Conservation (phyloP, 2,329 filamentous ascomycete species). For the Pyricularia sp. region DNA sequence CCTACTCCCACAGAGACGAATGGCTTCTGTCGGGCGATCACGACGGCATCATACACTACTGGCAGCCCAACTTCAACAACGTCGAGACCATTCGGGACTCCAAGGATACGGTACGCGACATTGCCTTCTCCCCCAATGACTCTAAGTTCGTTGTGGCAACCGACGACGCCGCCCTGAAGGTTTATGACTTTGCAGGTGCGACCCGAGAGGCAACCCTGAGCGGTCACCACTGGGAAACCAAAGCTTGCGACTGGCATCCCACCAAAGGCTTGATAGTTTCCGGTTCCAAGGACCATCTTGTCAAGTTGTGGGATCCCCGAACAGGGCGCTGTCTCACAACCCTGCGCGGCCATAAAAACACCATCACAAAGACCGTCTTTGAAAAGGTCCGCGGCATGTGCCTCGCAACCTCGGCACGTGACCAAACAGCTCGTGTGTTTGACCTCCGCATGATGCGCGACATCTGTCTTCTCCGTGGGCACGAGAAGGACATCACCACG, state of each 20-base stretch:
- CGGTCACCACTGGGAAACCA: conserved; percentile 97
- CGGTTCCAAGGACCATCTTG: conserved; percentile 92
- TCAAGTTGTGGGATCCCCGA: conserved; percentile 98
- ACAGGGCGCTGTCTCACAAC: conserved; percentile 85
- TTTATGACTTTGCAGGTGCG: conserved; percentile 89
- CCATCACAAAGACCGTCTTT: conserved; percentile 86
- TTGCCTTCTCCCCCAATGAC: conserved; percentile 90
- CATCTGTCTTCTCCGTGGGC: conserved; percentile 83
- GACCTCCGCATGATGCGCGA: conserved; percentile 98
- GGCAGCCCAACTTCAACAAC: conserved; percentile 99
- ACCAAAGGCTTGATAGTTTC: conserved; percentile 90
- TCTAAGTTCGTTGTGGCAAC: conserved; percentile 93
- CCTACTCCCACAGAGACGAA: conserved; percentile 92
- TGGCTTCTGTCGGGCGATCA: conserved; percentile 96
- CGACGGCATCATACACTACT: conserved; percentile 93
- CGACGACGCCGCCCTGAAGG: conserved; percentile 87
- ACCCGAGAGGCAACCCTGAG: conserved; percentile 74
- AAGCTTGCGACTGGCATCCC: conserved; percentile 95
- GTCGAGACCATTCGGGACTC: conserved; percentile 92
- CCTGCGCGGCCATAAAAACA: conserved; percentile 94
- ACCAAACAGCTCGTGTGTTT: conserved; percentile 88
- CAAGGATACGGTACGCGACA: conserved; percentile 77
- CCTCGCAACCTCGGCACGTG: conserved; percentile 84
- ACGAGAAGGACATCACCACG: conserved; percentile 93
- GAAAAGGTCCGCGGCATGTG: conserved; percentile 77